A percentile compares a stretch with the other conserved stretches of the same genome.
These are phyloP conservation scores for Trichoderma virens DNA, from an alignment of 495 filamentous ascomycete genomes.

Conservation along the genomic window DNA sequence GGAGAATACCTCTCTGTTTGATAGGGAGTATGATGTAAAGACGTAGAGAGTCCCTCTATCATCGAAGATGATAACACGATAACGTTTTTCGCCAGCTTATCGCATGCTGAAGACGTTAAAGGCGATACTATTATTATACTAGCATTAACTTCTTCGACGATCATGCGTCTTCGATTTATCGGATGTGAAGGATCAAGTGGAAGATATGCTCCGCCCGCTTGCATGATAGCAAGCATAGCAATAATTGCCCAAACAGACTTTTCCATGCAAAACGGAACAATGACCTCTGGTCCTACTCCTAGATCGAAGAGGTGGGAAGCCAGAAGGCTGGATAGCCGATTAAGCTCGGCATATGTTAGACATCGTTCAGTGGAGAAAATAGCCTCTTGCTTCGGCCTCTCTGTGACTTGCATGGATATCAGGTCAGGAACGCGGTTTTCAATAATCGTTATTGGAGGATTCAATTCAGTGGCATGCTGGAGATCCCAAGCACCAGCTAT, in stretches of 20 bases:
- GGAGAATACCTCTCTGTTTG: no score
- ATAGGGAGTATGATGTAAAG: no score
- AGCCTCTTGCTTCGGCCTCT: background rate
- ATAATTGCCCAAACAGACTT: conserved; percentile 2
- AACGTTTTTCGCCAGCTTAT: conserved; percentile 5
- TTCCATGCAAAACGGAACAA: conserved; percentile 35
- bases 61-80: conserved; percentile 11
- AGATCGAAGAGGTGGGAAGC: background rate
- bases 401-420: background rate
- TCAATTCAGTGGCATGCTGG: background rate
- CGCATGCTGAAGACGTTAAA: conserved; percentile 14
- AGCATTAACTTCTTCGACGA: background rate
- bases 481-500: no score
- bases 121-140: background rate
- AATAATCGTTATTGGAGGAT: background rate
- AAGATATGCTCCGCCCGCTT: background rate
- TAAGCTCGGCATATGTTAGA: conserved; percentile 4
- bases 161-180: no score
- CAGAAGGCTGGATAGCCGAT: background rate
- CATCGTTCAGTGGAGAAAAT: background rate
- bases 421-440: background rate
- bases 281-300: conserved; percentile 39
- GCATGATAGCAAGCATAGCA: background rate
- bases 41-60: no score
- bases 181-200: conserved; percentile 8